A percentile compares a stretch with the other conserved stretches of the same genome.
Evolutionary conservation across 2,329 filamentous ascomycete genomes (phyloP).

Genomic region (Sclerotinia nivalis): DNA sequence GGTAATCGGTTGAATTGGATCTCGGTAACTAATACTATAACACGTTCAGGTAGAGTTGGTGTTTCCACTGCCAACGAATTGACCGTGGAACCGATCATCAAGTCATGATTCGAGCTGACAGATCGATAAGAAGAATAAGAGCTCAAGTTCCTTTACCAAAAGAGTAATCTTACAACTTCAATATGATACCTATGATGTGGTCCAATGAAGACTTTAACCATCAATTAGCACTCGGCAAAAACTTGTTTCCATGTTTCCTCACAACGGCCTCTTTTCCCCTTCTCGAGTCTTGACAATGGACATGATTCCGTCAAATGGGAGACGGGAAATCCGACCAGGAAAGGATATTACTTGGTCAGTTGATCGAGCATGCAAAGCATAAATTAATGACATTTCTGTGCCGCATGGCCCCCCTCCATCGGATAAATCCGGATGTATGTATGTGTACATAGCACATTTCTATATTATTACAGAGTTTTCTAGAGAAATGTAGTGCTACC

Average conservation of each 20-base stretch:
- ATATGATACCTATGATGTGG: neutral
- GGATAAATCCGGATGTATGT: slow-evolving; percentile 5
- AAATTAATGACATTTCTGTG: neutral
- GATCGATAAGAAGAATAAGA: neutral
- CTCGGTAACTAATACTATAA: neutral
- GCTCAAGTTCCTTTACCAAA: neutral
- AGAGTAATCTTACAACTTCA: neutral
- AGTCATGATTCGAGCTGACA: neutral
- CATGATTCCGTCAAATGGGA: neutral
- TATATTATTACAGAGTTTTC: neutral
- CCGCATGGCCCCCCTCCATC: neutral
- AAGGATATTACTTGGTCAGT: neutral
- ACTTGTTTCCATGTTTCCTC: neutral
- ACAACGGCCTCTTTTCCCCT: neutral
- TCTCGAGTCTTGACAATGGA: neutral
- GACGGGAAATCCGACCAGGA: neutral
- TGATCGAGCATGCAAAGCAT: neutral
- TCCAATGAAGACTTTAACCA: neutral
- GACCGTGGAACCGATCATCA: neutral
- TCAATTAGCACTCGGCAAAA: neutral
- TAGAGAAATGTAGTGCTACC: neutral
- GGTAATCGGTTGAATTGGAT: neutral
- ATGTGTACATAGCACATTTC: neutral
- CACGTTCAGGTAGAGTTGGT: neutral
- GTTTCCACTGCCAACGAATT: neutral